Evolutionary conservation across 75 land plant species (phyloP).

Genomic region (Larix kaempferi): DNA sequence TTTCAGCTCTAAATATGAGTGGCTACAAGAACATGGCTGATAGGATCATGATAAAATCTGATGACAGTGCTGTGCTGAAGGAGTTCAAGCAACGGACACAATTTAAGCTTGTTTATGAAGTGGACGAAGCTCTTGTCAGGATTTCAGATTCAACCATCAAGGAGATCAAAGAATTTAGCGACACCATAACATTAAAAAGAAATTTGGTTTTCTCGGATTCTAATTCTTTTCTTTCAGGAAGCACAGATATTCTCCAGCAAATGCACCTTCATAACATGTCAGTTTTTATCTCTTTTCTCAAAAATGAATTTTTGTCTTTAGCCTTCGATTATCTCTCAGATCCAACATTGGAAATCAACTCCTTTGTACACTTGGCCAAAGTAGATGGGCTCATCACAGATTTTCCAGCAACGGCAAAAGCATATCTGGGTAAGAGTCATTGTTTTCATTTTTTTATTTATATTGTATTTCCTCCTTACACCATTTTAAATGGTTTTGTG

Average conservation of each 20-base stretch:
- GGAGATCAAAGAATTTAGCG: conserved; percentile 47
- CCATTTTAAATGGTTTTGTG: not conserved
- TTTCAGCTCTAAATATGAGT: not conserved
- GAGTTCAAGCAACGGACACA: conserved; percentile 24
- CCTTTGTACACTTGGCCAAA: conserved; percentile 24
- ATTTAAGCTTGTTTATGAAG: conserved; percentile 34
- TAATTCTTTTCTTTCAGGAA: conserved; percentile 19
- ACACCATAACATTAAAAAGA: conserved; percentile 39
- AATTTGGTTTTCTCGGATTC: conserved; percentile 15
- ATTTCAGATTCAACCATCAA: conserved; percentile 19
- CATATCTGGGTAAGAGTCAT: conserved; percentile 53
- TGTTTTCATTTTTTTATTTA: not conserved
- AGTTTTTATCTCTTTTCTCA: conserved; percentile 45
- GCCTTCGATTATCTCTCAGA: conserved; percentile 67
- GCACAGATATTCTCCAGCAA: conserved; percentile 35
- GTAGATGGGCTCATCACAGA: conserved; percentile 83
- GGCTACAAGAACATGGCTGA: not conserved
- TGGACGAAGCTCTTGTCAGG: conserved; percentile 19
- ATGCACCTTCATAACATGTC: conserved; percentile 64
- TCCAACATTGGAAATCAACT: conserved; percentile 56
- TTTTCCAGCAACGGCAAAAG: conserved; percentile 63
- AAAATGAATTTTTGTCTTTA: conserved; percentile 52
- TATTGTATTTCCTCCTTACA: not conserved
- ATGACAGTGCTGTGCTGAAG: conserved; percentile 56
- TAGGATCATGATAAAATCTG: conserved; percentile 50